Conservation (phyloP, 495 filamentous ascomycete species). For the Xylaria curta region DNA sequence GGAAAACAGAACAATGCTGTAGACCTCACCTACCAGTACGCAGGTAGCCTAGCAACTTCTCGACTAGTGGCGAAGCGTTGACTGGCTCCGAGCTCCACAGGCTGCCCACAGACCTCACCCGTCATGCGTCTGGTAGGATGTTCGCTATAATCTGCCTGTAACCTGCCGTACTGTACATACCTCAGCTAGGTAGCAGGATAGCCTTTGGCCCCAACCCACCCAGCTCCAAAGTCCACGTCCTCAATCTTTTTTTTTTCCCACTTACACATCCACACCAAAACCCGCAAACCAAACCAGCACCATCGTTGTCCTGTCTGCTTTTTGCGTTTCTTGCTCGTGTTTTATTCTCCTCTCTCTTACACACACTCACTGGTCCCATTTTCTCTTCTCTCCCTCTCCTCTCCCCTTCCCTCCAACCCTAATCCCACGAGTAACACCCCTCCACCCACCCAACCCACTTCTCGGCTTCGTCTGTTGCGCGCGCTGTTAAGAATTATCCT, state of each 20-base stretch:
- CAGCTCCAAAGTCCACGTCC: slow-evolving; percentile 30
- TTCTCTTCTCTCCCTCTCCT: slow-evolving; percentile 55
- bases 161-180: slow-evolving; percentile 8
- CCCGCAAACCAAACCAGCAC: slow-evolving; percentile 46
- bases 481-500: slow-evolving; percentile 45
- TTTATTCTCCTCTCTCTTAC: slow-evolving; percentile 50
- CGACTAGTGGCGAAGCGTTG: not conserved
- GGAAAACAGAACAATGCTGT: slow-evolving; percentile 2
- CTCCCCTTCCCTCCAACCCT: slow-evolving; percentile 40
- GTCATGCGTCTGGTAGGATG: slow-evolving; percentile 1
- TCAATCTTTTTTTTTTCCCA: slow-evolving; percentile 44
- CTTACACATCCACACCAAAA: slow-evolving; percentile 50
- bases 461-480: slow-evolving; percentile 53
- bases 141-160: not conserved
- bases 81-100: slow-evolving; percentile 8
- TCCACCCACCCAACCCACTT: slow-evolving; percentile 37
- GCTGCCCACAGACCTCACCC: slow-evolving; percentile 7
- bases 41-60: slow-evolving; percentile 3
- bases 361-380: slow-evolving; percentile 44
- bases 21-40: slow-evolving; percentile 1
- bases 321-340: slow-evolving; percentile 50
- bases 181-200: slow-evolving; percentile 12
- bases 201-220: slow-evolving; percentile 15
- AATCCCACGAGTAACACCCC: slow-evolving; percentile 39
- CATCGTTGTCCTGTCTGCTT: slow-evolving; percentile 68